A percentile compares a stretch with the other conserved stretches of the same genome.
Evolutionary conservation across 768 basidiomycete species (phyloP).

Genomic region (Rhodosporidiobolus sp.): DNA sequence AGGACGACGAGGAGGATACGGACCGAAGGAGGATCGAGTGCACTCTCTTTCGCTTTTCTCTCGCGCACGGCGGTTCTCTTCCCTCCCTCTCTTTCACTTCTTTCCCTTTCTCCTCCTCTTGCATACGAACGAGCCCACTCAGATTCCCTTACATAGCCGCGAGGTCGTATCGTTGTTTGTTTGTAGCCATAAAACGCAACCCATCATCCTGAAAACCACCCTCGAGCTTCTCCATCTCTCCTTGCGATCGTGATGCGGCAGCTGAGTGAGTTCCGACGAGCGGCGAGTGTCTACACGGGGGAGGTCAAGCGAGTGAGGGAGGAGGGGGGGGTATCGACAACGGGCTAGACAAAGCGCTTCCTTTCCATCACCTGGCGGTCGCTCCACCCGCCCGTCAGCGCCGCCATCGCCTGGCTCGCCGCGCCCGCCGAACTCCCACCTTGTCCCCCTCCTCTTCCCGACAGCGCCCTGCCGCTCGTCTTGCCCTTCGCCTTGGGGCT

Average conservation of each 20-base stretch:
- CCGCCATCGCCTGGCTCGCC: neutral
- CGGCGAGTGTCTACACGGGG: neutral
- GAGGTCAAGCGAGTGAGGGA: neutral
- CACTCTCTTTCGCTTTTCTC: too few species aligned
- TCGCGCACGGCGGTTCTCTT: too few species aligned
- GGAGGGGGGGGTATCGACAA: too few species aligned
- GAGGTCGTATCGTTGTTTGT: too few species aligned
- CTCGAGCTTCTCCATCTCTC: too few species aligned
- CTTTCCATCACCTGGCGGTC: neutral
- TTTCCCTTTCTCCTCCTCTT: neutral
- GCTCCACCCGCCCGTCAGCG: neutral
- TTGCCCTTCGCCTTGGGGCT: conserved; percentile 11
- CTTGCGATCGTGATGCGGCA: too few species aligned
- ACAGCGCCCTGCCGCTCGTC: neutral
- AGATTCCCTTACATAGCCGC: too few species aligned
- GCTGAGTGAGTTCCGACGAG: too few species aligned
- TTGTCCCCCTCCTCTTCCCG: neutral
- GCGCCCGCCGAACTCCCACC: neutral
- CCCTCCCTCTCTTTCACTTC: neutral
- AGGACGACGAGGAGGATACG: neutral
- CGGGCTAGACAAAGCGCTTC: conserved; percentile 5
- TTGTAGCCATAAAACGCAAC: too few species aligned
- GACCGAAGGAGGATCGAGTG: neutral
- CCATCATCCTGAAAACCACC: too few species aligned
- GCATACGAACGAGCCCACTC: too few species aligned